phyloP scores from a whole-genome alignment of 805 yeast genomes.

The Sugiyamaella marilandica region DNA sequence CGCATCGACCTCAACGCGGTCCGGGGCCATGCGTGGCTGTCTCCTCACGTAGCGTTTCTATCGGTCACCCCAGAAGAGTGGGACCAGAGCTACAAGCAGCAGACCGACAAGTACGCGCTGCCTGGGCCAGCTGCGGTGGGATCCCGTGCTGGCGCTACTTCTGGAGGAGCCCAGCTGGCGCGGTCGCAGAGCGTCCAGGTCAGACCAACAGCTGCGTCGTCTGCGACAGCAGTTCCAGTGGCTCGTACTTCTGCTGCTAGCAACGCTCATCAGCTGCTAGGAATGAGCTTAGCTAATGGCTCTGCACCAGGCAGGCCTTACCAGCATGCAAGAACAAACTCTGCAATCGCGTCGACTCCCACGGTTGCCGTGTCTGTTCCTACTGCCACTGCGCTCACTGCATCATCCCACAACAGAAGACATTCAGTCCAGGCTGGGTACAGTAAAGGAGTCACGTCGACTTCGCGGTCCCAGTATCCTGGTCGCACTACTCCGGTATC shows the following conservation, averaged over 20 bases:
- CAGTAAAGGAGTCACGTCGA: constrained; percentile 15
- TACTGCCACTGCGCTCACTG: not conserved
- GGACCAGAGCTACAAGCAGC: constrained; percentile 47
- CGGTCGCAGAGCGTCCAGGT: constrained; percentile 28
- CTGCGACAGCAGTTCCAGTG: not conserved
- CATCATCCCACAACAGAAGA: constrained; percentile 14
- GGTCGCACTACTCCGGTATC: not conserved
- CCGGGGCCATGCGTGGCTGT: constrained; percentile 80
- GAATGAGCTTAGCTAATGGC: constrained; percentile 6
- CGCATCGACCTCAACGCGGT: constrained; percentile 67
- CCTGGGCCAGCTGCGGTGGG: constrained; percentile 4
- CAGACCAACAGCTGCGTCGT: not conserved
- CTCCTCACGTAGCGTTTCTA: constrained; percentile 76
- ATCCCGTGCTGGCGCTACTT: constrained; percentile 2
- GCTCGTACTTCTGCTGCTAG: constrained; percentile 8
- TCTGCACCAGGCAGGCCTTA: constrained; percentile 2
- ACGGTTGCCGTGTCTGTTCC: constrained; percentile 5
- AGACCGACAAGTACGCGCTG: not conserved
- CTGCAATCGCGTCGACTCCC: constrained; percentile 7
- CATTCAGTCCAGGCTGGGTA: constrained; percentile 26
- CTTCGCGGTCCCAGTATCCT: constrained; percentile 7
- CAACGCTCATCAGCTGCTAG: constrained; percentile 22
- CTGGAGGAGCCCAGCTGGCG: constrained; percentile 11
- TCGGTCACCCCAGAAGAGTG: constrained; percentile 85
- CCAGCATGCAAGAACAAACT: constrained; percentile 6